phyloP scores from a whole-genome alignment of 352 stramenopile species.

The Aphanomyces invadans region DNA sequence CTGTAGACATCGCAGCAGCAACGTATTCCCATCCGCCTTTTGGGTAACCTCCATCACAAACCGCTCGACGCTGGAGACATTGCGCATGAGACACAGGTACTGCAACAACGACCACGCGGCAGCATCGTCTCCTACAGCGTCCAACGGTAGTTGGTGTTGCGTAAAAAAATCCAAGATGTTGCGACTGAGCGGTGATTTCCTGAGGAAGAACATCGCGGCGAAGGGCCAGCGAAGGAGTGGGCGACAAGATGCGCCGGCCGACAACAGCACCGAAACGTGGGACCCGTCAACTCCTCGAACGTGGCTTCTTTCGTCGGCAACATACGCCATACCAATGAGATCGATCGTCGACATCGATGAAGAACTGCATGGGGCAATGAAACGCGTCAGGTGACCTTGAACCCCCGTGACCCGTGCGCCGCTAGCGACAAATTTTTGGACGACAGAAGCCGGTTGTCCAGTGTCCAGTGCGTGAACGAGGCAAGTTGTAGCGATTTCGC shows the following conservation, averaged over 20 bases:
- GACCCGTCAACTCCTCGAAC: slow-evolving; percentile 20
- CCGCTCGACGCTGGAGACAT: slow-evolving; percentile 37
- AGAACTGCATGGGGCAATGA: slow-evolving; percentile 21
- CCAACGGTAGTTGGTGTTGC: slow-evolving; percentile 32
- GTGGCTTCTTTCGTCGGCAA: slow-evolving; percentile 31
- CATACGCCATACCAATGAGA: slow-evolving; percentile 49
- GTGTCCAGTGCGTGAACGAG: slow-evolving; percentile 43
- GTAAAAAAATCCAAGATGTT: slow-evolving; percentile 23
- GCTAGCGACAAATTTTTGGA: slow-evolving; percentile 41
- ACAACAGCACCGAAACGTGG: slow-evolving; percentile 37
- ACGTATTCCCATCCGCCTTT: slow-evolving; percentile 5
- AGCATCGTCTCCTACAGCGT: slow-evolving; percentile 37
- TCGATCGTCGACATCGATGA: slow-evolving; percentile 28
- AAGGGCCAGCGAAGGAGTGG: slow-evolving; percentile 53
- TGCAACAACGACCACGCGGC: slow-evolving; percentile 57
- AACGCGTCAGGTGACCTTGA: slow-evolving; percentile 28
- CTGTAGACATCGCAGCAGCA: slow-evolving; percentile 37
- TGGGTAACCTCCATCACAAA: slow-evolving; percentile 27
- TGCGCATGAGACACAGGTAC: slow-evolving; percentile 47
- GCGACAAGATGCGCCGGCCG: slow-evolving; percentile 35
- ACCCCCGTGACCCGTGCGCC: slow-evolving; percentile 43
- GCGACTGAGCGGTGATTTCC: slow-evolving; percentile 10
- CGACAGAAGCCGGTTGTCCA: slow-evolving; percentile 30
- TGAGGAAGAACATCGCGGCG: slow-evolving; percentile 43
- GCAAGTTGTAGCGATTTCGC: slow-evolving; percentile 48